phyloP scores from a whole-genome alignment of 2,329 filamentous ascomycete genomes.

The Didymella pinodella region DNA sequence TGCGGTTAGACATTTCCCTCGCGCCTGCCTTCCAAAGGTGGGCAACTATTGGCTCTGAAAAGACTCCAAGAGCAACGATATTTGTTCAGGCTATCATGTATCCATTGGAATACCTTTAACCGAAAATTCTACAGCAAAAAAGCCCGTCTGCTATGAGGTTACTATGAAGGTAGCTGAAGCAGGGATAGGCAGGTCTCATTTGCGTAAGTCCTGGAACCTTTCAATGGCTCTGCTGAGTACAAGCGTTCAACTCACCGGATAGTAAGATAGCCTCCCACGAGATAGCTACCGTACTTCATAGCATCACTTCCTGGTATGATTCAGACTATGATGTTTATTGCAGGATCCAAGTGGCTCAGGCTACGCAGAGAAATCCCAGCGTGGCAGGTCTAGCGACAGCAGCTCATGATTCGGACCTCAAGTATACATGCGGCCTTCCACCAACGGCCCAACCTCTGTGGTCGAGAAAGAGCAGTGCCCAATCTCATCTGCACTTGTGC shows the following conservation, averaged over 20 bases:
- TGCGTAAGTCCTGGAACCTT: too few relatives aligned
- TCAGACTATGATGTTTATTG: not conserved
- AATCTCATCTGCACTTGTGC: constrained; percentile 17
- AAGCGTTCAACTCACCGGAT: too few relatives aligned
- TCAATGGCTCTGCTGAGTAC: too few relatives aligned
- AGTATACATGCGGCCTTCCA: constrained; percentile 19
- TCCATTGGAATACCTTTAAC: too few relatives aligned
- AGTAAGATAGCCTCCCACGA: too few relatives aligned
- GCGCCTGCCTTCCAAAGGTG: not conserved
- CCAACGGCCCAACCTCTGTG: constrained; percentile 12
- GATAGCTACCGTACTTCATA: not conserved
- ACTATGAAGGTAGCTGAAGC: too few relatives aligned
- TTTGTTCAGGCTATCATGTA: too few relatives aligned
- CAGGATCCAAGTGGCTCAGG: not conserved
- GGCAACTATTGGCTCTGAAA: too few relatives aligned
- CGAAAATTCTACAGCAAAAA: too few relatives aligned
- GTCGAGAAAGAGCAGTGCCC: constrained; percentile 33
- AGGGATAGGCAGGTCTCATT: too few relatives aligned
- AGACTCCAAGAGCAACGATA: too few relatives aligned
- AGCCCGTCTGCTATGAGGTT: too few relatives aligned
- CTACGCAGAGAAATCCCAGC: not conserved
- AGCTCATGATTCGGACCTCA: not conserved
- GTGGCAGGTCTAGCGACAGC: not conserved
- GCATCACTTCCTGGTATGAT: not conserved
- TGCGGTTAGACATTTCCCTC: not conserved